A percentile compares a stretch with the other conserved stretches of the same genome.
Conservation (phyloP, 352 stramenopile genomes). For the Globisporangium recalcitrans region DNA sequence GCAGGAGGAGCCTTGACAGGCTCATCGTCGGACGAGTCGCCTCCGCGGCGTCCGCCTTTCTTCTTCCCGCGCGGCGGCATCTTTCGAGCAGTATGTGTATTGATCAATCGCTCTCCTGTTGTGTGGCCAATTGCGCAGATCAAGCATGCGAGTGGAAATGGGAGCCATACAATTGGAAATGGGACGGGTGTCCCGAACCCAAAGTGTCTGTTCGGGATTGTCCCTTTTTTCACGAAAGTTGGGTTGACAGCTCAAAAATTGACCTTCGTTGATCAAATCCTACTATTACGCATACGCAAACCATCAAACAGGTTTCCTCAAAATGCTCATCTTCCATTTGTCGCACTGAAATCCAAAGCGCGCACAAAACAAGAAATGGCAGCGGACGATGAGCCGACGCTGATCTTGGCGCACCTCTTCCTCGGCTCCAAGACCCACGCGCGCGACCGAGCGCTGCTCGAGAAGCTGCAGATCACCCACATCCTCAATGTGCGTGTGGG, state of each 20-base stretch:
- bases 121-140: constrained; percentile 1
- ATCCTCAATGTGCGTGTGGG: constrained; percentile 61
- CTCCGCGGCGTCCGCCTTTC: constrained; percentile 63
- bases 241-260: too few relatives aligned
- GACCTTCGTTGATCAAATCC: too few relatives aligned
- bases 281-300: too few relatives aligned
- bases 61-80: constrained; percentile 77
- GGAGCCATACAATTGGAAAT: constrained; percentile 8
- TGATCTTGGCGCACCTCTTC: constrained; percentile 69
- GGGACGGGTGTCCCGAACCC: constrained; percentile 1
- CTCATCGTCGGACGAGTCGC: constrained; percentile 75
- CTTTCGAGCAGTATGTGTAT: neutral
- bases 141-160: constrained; percentile 1
- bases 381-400: constrained; percentile 37
- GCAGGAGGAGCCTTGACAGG: constrained; percentile 16
- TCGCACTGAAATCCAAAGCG: neutral
- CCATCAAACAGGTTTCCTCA: neutral
- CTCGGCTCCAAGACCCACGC: constrained; percentile 64
- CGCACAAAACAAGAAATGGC: neutral
- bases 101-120: neutral
- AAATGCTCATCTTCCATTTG: neutral
- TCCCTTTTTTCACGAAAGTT: too few relatives aligned
- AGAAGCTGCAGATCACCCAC: constrained; percentile 66
- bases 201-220: too few relatives aligned
- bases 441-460: constrained; percentile 55